These are phyloP conservation scores for Calonectria montana DNA, from an alignment of 2,329 filamentous ascomycete species.

Conservation along the genomic window DNA sequence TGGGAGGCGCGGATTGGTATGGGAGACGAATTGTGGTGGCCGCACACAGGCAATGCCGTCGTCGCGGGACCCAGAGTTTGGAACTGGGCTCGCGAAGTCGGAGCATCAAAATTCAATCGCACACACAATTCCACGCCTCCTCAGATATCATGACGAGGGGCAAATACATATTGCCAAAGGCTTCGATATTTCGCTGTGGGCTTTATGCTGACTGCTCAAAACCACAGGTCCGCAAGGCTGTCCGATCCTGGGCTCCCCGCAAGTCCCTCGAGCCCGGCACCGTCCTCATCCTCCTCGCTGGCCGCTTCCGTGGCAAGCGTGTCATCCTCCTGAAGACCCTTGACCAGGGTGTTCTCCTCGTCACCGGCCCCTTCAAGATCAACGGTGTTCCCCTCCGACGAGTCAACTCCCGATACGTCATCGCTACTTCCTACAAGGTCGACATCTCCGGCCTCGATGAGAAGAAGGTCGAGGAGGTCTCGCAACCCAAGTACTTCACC, in stretches of 20 bases:
- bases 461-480: conserved; percentile 86
- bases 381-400: conserved; percentile 98
- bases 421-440: conserved; percentile 88
- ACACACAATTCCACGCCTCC: conserved; percentile 25
- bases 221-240: conserved; percentile 89
- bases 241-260: conserved; percentile 89
- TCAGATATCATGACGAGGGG: conserved; percentile 28
- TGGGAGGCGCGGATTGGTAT: conserved; percentile 19
- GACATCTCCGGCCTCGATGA: conserved; percentile 87
- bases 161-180: conserved; percentile 12
- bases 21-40: conserved; percentile 24
- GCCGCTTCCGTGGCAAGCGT: conserved; percentile 99
- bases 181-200: conserved; percentile 16
- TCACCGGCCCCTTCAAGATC: conserved; percentile 99
- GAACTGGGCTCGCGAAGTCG: conserved; percentile 31
- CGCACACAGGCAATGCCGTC: conserved; percentile 24
- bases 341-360: conserved; percentile 96
- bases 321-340: conserved; percentile 99
- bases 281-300: conserved; percentile 98
- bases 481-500: conserved; percentile 90
- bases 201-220: conserved; percentile 45
- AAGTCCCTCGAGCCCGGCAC: conserved; percentile 92
- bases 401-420: conserved; percentile 94
- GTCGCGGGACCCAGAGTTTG: conserved; percentile 20
- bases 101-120: conserved; percentile 28